These are phyloP conservation scores for Trichoderma sp. DNA, from an alignment of 2,329 filamentous ascomycete genomes.

Conservation along the genomic window DNA sequence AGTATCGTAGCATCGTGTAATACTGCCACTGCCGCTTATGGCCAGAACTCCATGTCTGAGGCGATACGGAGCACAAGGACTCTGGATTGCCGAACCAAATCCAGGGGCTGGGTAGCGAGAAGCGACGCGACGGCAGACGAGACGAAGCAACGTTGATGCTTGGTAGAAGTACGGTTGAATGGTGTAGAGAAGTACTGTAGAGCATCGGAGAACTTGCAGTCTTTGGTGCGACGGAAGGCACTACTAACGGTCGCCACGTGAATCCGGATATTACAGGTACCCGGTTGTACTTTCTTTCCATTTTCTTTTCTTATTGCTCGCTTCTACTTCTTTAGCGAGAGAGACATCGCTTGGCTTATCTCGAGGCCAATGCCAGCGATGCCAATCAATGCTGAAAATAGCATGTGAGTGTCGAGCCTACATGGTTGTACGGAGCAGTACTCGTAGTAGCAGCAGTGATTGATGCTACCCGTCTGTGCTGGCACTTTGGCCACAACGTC, in stretches of 20 bases:
- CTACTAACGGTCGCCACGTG: not conserved
- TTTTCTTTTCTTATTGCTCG: not conserved
- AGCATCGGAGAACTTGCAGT: not conserved
- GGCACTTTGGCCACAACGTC: not conserved
- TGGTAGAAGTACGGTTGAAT: not conserved
- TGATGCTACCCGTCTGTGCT: not conserved
- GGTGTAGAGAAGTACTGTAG: not conserved
- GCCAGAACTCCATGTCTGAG: not conserved
- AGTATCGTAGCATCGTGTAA: not conserved
- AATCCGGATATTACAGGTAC: not conserved
- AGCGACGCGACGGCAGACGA: constrained; percentile 7
- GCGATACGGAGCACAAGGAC: not conserved
- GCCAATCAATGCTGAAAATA: not conserved
- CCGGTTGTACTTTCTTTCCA: not conserved
- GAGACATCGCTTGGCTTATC: not conserved
- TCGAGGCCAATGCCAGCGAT: not conserved
- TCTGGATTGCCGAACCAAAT: constrained; percentile 4
- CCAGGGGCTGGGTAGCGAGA: constrained; percentile 19
- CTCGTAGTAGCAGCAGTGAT: not conserved
- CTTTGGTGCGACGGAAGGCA: not conserved
- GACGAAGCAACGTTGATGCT: not conserved
- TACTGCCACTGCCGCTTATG: not conserved
- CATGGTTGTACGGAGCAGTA: not conserved
- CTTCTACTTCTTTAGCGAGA: not conserved
- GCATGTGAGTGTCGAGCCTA: not conserved